Conservation (phyloP, 768 basidiomycete species). For the Panaeolus cyanescens region DNA sequence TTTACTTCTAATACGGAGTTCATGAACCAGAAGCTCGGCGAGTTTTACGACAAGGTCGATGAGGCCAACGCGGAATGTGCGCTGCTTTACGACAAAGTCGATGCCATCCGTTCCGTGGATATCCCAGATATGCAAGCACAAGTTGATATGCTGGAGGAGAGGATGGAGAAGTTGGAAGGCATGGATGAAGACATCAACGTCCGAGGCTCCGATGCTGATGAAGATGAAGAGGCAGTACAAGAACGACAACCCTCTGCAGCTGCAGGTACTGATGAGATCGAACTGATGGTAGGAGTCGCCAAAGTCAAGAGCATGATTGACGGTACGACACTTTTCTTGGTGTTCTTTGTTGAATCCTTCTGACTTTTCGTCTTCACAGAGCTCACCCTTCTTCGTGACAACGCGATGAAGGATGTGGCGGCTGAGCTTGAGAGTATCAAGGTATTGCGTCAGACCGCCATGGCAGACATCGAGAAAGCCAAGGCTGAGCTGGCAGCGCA, state of each 20-base stretch:
- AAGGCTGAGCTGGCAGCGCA: slow-evolving; percentile 12
- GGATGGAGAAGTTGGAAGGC: slow-evolving; percentile 12
- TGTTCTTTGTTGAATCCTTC: background rate
- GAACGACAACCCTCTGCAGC: background rate
- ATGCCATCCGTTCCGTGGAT: slow-evolving; percentile 27
- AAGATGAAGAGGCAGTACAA: slow-evolving; percentile 1
- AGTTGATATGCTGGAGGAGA: slow-evolving; percentile 28
- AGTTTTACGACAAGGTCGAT: slow-evolving; percentile 40
- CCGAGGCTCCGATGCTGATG: background rate
- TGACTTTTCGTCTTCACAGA: slow-evolving; percentile 30
- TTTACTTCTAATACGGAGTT: slow-evolving; percentile 42
- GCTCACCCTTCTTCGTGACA: slow-evolving; percentile 44
- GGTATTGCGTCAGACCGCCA: slow-evolving; percentile 14
- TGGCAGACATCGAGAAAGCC: slow-evolving; percentile 10
- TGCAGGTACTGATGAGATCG: slow-evolving; percentile 5
- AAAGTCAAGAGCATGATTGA: slow-evolving; percentile 30
- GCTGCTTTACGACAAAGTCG: slow-evolving; percentile 36
- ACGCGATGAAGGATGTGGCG: slow-evolving; percentile 45
- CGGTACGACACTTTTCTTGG: slow-evolving; percentile 32
- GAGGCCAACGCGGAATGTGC: slow-evolving; percentile 38
- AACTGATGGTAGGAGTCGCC: background rate
- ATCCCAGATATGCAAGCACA: slow-evolving; percentile 26
- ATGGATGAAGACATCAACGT: slow-evolving; percentile 5
- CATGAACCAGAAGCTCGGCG: slow-evolving; percentile 39
- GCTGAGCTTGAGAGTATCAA: slow-evolving; percentile 44